Percentiles rank a stretch among this genome's conserved stretches.
phyloP scores from a whole-genome alignment of 164 flowering plant species.

The Kalanchoe fedtschenkoi region DNA sequence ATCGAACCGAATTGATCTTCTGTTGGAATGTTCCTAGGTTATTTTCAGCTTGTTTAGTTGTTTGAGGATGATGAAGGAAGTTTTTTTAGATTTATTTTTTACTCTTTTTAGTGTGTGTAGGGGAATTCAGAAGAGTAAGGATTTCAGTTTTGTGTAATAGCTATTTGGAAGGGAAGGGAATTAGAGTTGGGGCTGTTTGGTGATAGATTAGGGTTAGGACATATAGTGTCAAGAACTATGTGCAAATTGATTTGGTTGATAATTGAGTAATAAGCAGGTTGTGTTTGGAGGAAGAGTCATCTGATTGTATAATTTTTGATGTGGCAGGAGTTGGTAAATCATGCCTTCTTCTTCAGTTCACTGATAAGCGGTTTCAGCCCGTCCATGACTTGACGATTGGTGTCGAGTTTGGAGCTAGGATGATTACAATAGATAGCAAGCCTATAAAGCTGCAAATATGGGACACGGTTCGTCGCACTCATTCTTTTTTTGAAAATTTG shows the following conservation, averaged over 20 bases:
- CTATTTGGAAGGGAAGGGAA: too few relatives aligned
- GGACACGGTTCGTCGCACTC: conserved; percentile 38
- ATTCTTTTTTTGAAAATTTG: background rate
- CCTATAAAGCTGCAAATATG: conserved; percentile 66
- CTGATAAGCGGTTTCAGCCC: conserved; percentile 69
- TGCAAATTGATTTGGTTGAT: background rate
- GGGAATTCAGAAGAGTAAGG: too few relatives aligned
- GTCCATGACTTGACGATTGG: conserved; percentile 69
- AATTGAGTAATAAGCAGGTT: background rate
- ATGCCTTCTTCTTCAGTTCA: conserved; percentile 56
- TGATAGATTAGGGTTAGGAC: too few relatives aligned
- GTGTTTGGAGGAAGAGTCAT: background rate
- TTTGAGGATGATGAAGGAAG: too few relatives aligned
- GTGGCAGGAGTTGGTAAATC: conserved; percentile 64
- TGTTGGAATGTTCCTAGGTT: too few relatives aligned
- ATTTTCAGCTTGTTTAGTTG: too few relatives aligned
- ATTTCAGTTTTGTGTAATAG: too few relatives aligned
- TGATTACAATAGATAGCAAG: conserved; percentile 49
- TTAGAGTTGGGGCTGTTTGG: too few relatives aligned
- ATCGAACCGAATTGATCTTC: too few relatives aligned
- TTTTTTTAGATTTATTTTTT: too few relatives aligned
- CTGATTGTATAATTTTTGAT: background rate
- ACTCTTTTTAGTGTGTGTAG: too few relatives aligned
- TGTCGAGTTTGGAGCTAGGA: conserved; percentile 66
- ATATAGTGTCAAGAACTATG: too few relatives aligned